Percentiles rank a stretch among this genome's conserved stretches.
Evolutionary conservation across 2,329 filamentous ascomycete species (phyloP).

Genomic region (Arachnomyces sp.): DNA sequence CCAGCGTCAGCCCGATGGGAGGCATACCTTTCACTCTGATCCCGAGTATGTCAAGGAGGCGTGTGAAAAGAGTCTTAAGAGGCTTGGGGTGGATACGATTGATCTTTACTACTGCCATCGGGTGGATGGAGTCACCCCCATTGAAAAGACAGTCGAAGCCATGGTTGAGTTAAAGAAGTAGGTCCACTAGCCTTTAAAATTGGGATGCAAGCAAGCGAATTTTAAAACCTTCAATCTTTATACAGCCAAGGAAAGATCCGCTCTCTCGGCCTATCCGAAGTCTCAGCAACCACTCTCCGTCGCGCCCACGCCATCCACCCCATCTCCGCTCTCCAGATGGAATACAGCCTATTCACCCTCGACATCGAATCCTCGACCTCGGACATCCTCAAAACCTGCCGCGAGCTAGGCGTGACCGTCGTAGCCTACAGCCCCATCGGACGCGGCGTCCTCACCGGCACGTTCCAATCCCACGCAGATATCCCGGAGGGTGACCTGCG

Average conservation of each 20-base stretch:
- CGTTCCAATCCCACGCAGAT: slow-evolving; percentile 32
- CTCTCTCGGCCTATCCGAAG: slow-evolving; percentile 46
- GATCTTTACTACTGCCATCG: slow-evolving; percentile 44
- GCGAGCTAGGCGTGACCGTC: slow-evolving; percentile 31
- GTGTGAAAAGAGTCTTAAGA: slow-evolving; percentile 34
- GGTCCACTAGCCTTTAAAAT: slow-evolving; percentile 4
- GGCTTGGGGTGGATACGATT: slow-evolving; percentile 38
- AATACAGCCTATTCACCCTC: slow-evolving; percentile 44
- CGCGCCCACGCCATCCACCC: slow-evolving; percentile 44
- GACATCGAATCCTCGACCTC: slow-evolving; percentile 39
- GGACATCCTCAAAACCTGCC: slow-evolving; percentile 18
- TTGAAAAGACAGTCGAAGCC: slow-evolving; percentile 35
- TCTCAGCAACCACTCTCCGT: slow-evolving; percentile 42
- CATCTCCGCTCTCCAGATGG: slow-evolving; percentile 48
- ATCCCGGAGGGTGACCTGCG: slow-evolving; percentile 42
- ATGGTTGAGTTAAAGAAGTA: slow-evolving; percentile 37
- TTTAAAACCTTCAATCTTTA: neutral
- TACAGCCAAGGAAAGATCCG: slow-evolving; percentile 46
- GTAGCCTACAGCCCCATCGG: slow-evolving; percentile 39
- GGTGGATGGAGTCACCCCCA: slow-evolving; percentile 30
- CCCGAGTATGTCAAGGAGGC: slow-evolving; percentile 36
- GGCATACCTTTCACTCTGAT: slow-evolving; percentile 25
- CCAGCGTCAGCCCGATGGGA: slow-evolving; percentile 10
- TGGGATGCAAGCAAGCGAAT: neutral
- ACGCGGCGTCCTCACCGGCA: slow-evolving; percentile 38